Evolutionary conservation across 1,284 basidiomycete species (phyloP).

Genomic region (Apiotrichum mycotoxinovorans): DNA sequence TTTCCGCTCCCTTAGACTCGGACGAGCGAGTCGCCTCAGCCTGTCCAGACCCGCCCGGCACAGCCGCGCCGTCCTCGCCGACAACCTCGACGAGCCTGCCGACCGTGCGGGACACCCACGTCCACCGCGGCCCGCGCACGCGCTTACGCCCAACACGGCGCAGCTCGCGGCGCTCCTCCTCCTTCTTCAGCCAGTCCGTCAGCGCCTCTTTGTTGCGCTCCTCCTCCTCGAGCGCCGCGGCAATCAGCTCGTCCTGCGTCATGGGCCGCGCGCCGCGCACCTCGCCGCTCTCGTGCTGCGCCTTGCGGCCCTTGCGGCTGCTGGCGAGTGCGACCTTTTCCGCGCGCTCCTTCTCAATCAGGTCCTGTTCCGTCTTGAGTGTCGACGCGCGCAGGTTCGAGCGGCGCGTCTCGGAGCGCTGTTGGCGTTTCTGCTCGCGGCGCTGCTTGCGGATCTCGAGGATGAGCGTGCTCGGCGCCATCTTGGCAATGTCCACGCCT

Average conservation of each 20-base stretch:
- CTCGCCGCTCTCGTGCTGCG: slow-evolving; percentile 40
- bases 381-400: slow-evolving; percentile 44
- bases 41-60: not conserved
- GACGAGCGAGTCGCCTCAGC: not conserved
- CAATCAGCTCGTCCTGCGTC: slow-evolving; percentile 55
- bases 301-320: slow-evolving; percentile 25
- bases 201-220: slow-evolving; percentile 54
- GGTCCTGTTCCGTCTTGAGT: slow-evolving; percentile 34
- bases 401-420: slow-evolving; percentile 36
- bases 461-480: slow-evolving; percentile 46
- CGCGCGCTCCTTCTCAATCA: slow-evolving; percentile 28
- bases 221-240: slow-evolving; percentile 54
- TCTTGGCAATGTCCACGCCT: slow-evolving; percentile 29
- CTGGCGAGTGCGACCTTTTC: slow-evolving; percentile 19
- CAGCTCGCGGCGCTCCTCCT: slow-evolving; percentile 52
- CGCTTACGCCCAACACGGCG: slow-evolving; percentile 49
- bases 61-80: not conserved
- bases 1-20: too few species aligned
- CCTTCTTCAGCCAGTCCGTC: slow-evolving; percentile 51
- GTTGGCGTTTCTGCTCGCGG: slow-evolving; percentile 36
- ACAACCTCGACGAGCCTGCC: slow-evolving; percentile 41
- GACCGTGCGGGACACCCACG: slow-evolving; percentile 51
- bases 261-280: slow-evolving; percentile 30
- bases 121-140: slow-evolving; percentile 53
- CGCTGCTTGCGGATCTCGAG: slow-evolving; percentile 37